These are phyloP conservation scores for Multifurca ochricompacta DNA, from an alignment of 768 basidiomycete genomes.

Conservation along the genomic window DNA sequence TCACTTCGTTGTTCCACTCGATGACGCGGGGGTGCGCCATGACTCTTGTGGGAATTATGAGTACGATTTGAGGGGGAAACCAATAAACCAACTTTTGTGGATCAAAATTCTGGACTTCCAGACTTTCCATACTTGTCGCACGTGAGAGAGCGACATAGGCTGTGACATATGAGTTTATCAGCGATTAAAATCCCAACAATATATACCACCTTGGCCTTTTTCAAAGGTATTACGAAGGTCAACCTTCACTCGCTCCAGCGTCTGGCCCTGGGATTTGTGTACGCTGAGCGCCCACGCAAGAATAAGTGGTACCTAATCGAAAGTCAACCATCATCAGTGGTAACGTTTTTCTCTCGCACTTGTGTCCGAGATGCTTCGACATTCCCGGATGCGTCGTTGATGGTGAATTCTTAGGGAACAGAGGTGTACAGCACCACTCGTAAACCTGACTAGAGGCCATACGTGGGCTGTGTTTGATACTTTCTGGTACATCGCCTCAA, in stretches of 20 bases:
- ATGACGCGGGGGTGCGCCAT: constrained; percentile 57
- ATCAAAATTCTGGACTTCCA: constrained; percentile 61
- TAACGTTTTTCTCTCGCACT: constrained; percentile 29
- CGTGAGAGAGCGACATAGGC: constrained; percentile 70
- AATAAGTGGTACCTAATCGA: constrained; percentile 45
- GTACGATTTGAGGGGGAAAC: background rate
- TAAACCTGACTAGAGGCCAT: constrained; percentile 61
- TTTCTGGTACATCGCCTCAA: background rate
- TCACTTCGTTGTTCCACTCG: constrained; percentile 34
- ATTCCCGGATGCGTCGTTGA: constrained; percentile 50
- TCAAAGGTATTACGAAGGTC: constrained; percentile 73
- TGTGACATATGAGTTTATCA: constrained; percentile 22
- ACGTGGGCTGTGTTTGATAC: background rate
- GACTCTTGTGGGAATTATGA: constrained; percentile 36
- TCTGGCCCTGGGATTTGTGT: constrained; percentile 90
- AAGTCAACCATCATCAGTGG: background rate
- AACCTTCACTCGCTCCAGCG: constrained; percentile 75
- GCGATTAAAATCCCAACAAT: background rate
- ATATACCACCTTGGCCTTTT: constrained; percentile 57
- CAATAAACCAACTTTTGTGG: constrained; percentile 49
- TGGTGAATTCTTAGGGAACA: constrained; percentile 56
- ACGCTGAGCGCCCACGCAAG: constrained; percentile 86
- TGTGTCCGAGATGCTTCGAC: constrained; percentile 55
- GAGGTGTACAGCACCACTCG: constrained; percentile 37
- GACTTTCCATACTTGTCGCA: constrained; percentile 54